Evolutionary conservation across 768 basidiomycete genomes (phyloP), one percentile per base, ranked within the genome.

Genomic region (Rickenella mellea): DNA sequence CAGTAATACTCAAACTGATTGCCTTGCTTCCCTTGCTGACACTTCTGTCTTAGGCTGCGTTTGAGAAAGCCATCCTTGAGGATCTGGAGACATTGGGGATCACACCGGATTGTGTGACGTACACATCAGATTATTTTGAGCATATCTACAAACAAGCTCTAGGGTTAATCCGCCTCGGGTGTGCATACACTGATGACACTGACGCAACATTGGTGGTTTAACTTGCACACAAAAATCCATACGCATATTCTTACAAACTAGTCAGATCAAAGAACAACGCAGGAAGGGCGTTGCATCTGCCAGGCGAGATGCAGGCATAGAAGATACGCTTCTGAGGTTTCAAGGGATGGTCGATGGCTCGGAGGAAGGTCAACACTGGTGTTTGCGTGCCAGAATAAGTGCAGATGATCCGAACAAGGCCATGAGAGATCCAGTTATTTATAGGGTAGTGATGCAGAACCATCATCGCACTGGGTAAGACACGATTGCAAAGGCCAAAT

Each of bases 121-220:
- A 99, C 60, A 97, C 94, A 1, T 97, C 92, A 9, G 92, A 98
- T 63, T 83, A 91, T 66, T 98, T 99, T 60, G 85, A 93, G 53
- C 72, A 78, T 50, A 72, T 93, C 40, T 86, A 90, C 63, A 74
- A 85, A 27, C 73, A 80, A 50, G 88, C 83, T 10, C 61, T 94
- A 54, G 72, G 85, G 55, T 61, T 92, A 36, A 91, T 98, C 62
- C 80, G 84, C 62, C 62, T 67, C 1, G 92, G 90, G 14, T 86
- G 93, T 44, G 92, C 91, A 1, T 99, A 96, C 57, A 76, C 93
- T 22, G 96, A 99, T 57, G 84, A 98, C 55, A 99, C 96, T 7
- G 83, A 83, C 50, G 87, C 93, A 59, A 69, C 73, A 51, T 78
- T 84, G 65, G 87, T 83, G 48, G 20, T 63, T 50, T 2, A 9